Conservation (phyloP, 2,329 filamentous ascomycete species). For the Phyllosticta paracitricarpa region DNA sequence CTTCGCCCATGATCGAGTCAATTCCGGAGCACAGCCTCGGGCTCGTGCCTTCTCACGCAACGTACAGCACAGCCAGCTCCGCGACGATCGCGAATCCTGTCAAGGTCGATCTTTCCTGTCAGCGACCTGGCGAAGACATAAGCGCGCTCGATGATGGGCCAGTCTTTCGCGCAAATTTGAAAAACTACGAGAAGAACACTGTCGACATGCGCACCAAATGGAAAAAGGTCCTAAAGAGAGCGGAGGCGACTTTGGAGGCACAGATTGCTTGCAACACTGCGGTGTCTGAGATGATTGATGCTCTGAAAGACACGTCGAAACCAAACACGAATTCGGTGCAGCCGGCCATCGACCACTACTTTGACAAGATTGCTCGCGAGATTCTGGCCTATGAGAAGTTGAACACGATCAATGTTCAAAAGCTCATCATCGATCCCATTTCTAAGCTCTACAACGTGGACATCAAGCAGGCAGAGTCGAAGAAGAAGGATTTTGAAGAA, state of each 20-base stretch:
- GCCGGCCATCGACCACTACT: slow-evolving; percentile 93
- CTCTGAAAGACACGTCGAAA: slow-evolving; percentile 73
- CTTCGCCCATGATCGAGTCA: slow-evolving; percentile 37
- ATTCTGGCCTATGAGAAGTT: slow-evolving; percentile 79
- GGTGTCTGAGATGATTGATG: slow-evolving; percentile 70
- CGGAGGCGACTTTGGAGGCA: slow-evolving; percentile 75
- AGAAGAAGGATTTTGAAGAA: slow-evolving; percentile 96
- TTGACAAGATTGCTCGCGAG: slow-evolving; percentile 89
- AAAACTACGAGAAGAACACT: slow-evolving; percentile 91
- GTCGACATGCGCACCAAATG: slow-evolving; percentile 87
- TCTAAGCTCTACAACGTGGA: slow-evolving; percentile 86
- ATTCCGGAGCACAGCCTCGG: slow-evolving; percentile 39
- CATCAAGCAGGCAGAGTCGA: slow-evolving; percentile 94
- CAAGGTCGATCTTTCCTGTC: slow-evolving; percentile 80
- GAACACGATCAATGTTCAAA: slow-evolving; percentile 77
- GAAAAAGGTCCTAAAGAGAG: slow-evolving; percentile 90
- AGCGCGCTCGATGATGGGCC: slow-evolving; percentile 84
- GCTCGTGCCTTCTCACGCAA: slow-evolving; percentile 28
- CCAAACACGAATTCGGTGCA: slow-evolving; percentile 96
- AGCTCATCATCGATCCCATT: slow-evolving; percentile 88
- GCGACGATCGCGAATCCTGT: slow-evolving; percentile 35
- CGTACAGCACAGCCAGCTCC: slow-evolving; percentile 13
- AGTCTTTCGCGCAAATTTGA: slow-evolving; percentile 92
- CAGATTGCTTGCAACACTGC: slow-evolving; percentile 81
- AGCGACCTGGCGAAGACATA: slow-evolving; percentile 76